Percentiles rank a stretch among this genome's conserved stretches.
phyloP scores from a whole-genome alignment of 2,329 filamentous ascomycete genomes.

The Colletotrichum sp. region DNA sequence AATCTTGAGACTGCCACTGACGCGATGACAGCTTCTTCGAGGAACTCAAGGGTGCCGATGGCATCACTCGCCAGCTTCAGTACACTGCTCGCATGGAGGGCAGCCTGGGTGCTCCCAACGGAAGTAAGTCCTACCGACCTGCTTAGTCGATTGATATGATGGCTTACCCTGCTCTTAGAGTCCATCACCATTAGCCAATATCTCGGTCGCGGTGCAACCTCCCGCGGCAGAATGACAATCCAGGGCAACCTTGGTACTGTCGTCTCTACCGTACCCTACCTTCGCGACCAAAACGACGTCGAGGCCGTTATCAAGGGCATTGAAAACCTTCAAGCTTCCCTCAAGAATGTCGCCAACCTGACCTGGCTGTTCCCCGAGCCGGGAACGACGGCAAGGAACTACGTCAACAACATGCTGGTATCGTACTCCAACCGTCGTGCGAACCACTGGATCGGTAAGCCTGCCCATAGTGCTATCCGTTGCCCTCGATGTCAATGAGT shows the following conservation, averaged over 20 bases:
- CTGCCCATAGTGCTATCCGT: accelerated
- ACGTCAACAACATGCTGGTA: slow-evolving; percentile 54
- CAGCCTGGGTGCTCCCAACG: slow-evolving; percentile 43
- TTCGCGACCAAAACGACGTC: slow-evolving; percentile 63
- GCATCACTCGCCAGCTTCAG: slow-evolving; percentile 67
- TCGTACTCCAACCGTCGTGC: slow-evolving; percentile 45
- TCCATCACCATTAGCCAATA: slow-evolving; percentile 64
- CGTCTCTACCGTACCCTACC: slow-evolving; percentile 64
- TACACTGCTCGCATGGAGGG: slow-evolving; percentile 71
- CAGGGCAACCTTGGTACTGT: slow-evolving; percentile 60
- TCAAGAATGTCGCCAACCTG: slow-evolving; percentile 59
- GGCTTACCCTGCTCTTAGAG: slow-evolving; percentile 26
- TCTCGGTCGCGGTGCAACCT: slow-evolving; percentile 68
- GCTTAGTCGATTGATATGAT: background rate
- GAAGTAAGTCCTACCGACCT: slow-evolving; percentile 28
- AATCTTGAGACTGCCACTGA: background rate
- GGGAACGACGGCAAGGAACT: slow-evolving; percentile 58
- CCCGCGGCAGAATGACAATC: slow-evolving; percentile 66
- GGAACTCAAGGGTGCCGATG: slow-evolving; percentile 61
- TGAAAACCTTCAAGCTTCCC: slow-evolving; percentile 61
- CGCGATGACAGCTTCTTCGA: slow-evolving; percentile 52
- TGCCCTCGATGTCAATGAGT: accelerated
- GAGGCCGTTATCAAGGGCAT: slow-evolving; percentile 69
- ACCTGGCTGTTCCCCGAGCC: slow-evolving; percentile 60
- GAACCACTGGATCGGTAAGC: slow-evolving; percentile 55